A percentile compares a stretch with the other conserved stretches of the same genome.
Evolutionary conservation across 108 stramenopile species (phyloP).

Genomic region (Ochromonas danica): DNA sequence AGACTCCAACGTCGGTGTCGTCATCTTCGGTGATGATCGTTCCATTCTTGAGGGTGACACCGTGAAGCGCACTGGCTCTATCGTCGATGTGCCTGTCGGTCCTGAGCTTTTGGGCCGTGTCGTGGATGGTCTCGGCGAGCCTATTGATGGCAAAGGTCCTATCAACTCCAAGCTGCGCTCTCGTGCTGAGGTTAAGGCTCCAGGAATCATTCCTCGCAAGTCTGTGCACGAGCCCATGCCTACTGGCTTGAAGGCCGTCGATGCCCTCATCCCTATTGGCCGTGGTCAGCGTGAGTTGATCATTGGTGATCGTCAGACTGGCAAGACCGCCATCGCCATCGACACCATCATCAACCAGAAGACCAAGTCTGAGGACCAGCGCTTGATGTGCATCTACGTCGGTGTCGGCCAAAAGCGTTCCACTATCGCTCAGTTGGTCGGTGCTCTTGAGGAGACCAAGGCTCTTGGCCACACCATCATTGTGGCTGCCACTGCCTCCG

Average conservation of each 20-base stretch:
- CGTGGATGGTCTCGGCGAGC: conserved; percentile 96
- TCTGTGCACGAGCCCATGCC: conserved; percentile 99
- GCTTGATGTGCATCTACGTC: conserved; percentile 98
- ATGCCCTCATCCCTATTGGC: conserved; percentile 98
- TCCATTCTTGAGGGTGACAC: conserved; percentile 98
- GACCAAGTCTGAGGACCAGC: conserved; percentile 93
- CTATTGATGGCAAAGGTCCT: conserved; percentile 89
- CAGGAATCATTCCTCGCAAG: conserved; percentile 98
- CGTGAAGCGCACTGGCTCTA: conserved; percentile 98
- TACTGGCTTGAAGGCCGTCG: conserved; percentile 99
- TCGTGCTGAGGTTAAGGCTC: conserved; percentile 99
- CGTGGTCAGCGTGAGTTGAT: conserved; percentile 82
- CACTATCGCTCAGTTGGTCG: conserved; percentile 98
- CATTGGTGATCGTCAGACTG: conserved; percentile 96
- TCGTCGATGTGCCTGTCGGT: conserved; percentile 99
- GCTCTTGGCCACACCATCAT: conserved; percentile 98
- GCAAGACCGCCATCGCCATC: conserved; percentile 99
- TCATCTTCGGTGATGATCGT: conserved; percentile 99
- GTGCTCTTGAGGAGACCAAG: conserved; percentile 90
- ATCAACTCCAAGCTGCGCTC: conserved; percentile 88
- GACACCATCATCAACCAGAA: conserved; percentile 99
- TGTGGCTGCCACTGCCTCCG: conserved; percentile 98
- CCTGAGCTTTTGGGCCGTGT: conserved; percentile 94
- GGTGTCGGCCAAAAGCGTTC: conserved; percentile 99
- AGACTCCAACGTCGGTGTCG: conserved; percentile 99